Conservation (phyloP, 257 asterid species). For the Plantago elongata region DNA sequence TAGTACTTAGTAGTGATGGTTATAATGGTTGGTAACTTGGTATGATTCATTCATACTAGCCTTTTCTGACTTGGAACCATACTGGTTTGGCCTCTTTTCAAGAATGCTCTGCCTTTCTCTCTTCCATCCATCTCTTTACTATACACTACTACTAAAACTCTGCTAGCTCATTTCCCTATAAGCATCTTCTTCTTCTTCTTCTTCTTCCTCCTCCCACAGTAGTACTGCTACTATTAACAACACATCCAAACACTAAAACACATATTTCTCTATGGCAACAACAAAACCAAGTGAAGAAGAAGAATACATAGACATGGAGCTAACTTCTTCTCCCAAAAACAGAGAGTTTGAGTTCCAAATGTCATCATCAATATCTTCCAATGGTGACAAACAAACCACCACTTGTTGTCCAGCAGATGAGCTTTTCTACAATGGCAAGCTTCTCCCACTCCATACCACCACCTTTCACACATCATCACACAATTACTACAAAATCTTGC, state of each 20-base stretch:
- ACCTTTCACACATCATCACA: conserved; percentile 15
- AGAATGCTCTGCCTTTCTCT: conserved; percentile 31
- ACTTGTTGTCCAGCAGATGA: conserved; percentile 66
- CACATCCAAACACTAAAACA: conserved; percentile 6
- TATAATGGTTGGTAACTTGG: conserved; percentile 6
- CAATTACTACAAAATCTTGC: conserved; percentile 12
- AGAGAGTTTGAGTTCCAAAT: conserved; percentile 79
- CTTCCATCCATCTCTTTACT: conserved; percentile 17
- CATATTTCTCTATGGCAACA: conserved; percentile 14
- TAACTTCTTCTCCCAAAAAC: conserved; percentile 32
- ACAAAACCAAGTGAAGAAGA: conserved; percentile 28
- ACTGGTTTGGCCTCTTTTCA: conserved; percentile 35
- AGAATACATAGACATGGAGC: conserved; percentile 50
- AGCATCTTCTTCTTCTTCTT: conserved; percentile 22
- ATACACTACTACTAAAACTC: not conserved
- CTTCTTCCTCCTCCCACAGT: not conserved
- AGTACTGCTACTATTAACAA: too few relatives aligned
- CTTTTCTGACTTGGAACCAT: conserved; percentile 54
- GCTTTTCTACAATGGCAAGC: conserved; percentile 82
- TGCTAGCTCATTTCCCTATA: conserved; percentile 32
- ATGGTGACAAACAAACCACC: conserved; percentile 25
- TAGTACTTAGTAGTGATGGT: not conserved
- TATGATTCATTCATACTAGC: conserved; percentile 29
- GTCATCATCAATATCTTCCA: conserved; percentile 31
- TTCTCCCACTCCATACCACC: conserved; percentile 64